Evolutionary conservation across 2,329 filamentous ascomycete species (phyloP).

Genomic region (Dothistroma pini): DNA sequence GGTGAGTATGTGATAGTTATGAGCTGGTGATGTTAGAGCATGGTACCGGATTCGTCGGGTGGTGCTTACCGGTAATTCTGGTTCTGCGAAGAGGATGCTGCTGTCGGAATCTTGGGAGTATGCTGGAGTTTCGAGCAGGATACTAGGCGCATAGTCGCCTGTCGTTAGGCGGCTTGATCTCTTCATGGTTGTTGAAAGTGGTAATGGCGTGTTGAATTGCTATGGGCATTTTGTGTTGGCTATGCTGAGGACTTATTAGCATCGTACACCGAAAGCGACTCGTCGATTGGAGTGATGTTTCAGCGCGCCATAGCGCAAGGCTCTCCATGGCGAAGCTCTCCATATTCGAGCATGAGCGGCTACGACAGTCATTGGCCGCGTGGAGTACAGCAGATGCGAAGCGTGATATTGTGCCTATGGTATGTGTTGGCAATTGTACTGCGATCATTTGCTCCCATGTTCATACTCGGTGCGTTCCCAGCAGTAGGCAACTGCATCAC

Average conservation of each 20-base stretch:
- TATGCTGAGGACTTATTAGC: neutral
- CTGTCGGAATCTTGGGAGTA: neutral
- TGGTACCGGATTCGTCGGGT: neutral
- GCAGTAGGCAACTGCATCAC: neutral
- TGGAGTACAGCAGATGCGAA: neutral
- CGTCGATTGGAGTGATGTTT: neutral
- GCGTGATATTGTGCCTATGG: neutral
- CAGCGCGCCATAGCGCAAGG: neutral
- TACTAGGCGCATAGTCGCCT: neutral
- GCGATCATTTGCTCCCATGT: neutral
- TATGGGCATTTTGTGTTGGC: neutral
- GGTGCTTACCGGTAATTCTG: neutral
- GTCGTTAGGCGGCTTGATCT: neutral
- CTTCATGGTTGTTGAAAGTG: neutral
- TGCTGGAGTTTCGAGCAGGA: neutral
- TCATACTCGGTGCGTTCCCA: neutral
- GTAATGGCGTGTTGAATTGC: neutral
- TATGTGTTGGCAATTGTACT: neutral
- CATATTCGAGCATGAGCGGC: neutral
- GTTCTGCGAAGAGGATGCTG: neutral
- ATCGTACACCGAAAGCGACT: neutral
- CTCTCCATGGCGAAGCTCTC: neutral
- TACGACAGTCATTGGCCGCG: neutral
- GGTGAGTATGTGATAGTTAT: neutral
- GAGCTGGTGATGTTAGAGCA: neutral